phyloP scores from a whole-genome alignment of 2,329 filamentous ascomycete species.

The Ceratocystis eucalypticola region DNA sequence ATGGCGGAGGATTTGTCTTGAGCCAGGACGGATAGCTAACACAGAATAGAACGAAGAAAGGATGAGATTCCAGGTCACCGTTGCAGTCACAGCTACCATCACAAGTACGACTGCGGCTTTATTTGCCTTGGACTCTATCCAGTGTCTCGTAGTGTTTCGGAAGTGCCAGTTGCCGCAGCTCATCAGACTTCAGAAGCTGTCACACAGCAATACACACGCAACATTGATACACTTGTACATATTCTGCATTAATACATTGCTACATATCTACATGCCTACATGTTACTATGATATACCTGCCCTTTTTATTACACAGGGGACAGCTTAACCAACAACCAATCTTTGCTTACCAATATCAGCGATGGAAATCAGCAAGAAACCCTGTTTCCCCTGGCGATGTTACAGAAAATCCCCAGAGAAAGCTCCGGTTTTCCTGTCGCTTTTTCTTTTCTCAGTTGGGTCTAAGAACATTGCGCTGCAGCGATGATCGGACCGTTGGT shows the following conservation, averaged over 20 bases:
- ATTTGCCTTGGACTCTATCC: not conserved
- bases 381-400: too few species aligned
- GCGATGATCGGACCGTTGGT: not conserved
- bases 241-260: too few species aligned
- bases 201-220: too few species aligned
- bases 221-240: too few species aligned
- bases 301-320: not conserved
- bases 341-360: not conserved
- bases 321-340: not conserved
- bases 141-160: not conserved
- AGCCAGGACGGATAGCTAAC: too few species aligned
- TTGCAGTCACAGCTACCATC: not conserved
- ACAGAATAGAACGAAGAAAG: too few species aligned
- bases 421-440: slow-evolving; percentile 2
- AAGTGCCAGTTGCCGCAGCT: not conserved
- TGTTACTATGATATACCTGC: too few species aligned
- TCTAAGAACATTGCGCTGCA: not conserved
- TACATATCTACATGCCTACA: too few species aligned
- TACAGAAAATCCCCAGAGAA: not conserved
- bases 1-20: too few species aligned
- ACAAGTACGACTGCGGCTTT: not conserved
- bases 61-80: too few species aligned
- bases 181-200: not conserved
- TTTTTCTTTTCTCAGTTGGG: not conserved
- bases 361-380: too few species aligned